Evolutionary conservation across 2,329 filamentous ascomycete species (phyloP).

Genomic region (Colletotrichum sp.): DNA sequence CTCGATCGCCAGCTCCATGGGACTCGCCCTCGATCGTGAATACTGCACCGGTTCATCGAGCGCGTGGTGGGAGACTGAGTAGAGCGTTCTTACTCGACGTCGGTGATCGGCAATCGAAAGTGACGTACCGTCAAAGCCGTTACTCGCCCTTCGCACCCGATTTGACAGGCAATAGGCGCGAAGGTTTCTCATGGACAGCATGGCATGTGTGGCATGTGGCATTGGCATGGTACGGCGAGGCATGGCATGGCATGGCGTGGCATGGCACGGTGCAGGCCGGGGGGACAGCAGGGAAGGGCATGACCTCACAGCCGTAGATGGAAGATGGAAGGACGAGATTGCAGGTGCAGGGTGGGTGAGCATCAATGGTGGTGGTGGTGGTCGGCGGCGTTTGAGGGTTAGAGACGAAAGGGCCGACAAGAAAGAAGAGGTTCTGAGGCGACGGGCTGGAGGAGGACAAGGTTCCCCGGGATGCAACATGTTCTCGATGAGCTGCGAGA

Average conservation of each 20-base stretch:
- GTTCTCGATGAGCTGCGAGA: not conserved
- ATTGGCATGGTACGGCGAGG: not conserved
- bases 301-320: not conserved
- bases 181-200: not conserved
- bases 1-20: slow-evolving; percentile 1
- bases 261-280: not conserved
- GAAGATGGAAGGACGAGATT: not conserved
- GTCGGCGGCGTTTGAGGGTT: not conserved
- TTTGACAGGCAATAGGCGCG: not conserved
- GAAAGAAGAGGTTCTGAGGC: not conserved
- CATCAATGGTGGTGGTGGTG: not conserved
- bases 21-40: not conserved
- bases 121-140: not conserved
- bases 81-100: not conserved
- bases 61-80: not conserved
- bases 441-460: not conserved
- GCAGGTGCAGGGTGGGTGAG: not conserved
- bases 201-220: not conserved
- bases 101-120: slow-evolving; percentile 5
- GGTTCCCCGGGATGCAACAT: slow-evolving; percentile 2
- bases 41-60: not conserved
- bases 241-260: not conserved
- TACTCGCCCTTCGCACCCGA: not conserved
- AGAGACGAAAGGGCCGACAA: not conserved
- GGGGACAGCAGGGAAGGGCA: not conserved